phyloP scores from a whole-genome alignment of 2,329 filamentous ascomycete species.

The Colletotrichum tropicale region DNA sequence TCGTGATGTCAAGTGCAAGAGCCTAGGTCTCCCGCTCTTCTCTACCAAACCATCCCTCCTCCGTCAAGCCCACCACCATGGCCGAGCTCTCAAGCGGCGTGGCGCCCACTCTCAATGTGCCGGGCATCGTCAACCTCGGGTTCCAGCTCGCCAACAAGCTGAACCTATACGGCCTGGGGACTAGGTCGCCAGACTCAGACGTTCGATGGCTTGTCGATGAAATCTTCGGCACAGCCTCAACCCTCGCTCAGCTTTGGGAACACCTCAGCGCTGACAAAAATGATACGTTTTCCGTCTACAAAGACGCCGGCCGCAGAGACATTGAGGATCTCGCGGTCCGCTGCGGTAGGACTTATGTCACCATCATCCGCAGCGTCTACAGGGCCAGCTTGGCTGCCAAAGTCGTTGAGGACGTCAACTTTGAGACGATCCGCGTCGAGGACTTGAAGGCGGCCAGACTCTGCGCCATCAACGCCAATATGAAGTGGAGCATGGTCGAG shows the following conservation, averaged over 20 bases:
- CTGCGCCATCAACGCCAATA: not conserved
- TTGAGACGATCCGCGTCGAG: not conserved
- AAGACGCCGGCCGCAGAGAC: not conserved
- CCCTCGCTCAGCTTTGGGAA: conserved; percentile 2
- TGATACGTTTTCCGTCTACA: not conserved
- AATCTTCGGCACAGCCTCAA: not conserved
- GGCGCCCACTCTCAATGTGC: not conserved
- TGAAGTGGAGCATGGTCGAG: not conserved
- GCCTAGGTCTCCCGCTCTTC: not conserved
- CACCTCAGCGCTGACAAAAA: not conserved
- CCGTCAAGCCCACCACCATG: not conserved
- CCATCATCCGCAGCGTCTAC: conserved; percentile 5
- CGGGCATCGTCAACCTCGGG: conserved; percentile 5
- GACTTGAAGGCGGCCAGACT: conserved; percentile 8
- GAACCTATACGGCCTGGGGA: not conserved
- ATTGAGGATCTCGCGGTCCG: not conserved
- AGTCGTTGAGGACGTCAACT: not conserved
- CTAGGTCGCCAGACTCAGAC: not conserved
- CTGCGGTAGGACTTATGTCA: not conserved
- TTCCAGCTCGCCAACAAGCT: conserved; percentile 10
- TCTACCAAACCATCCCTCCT: not conserved
- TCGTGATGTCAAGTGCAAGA: not conserved
- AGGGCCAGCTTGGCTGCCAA: conserved; percentile 3
- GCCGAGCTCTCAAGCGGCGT: not conserved
- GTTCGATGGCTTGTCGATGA: not conserved